Conservation (phyloP, 2,329 filamentous ascomycete species). For the Cladophialophora yegresii region DNA sequence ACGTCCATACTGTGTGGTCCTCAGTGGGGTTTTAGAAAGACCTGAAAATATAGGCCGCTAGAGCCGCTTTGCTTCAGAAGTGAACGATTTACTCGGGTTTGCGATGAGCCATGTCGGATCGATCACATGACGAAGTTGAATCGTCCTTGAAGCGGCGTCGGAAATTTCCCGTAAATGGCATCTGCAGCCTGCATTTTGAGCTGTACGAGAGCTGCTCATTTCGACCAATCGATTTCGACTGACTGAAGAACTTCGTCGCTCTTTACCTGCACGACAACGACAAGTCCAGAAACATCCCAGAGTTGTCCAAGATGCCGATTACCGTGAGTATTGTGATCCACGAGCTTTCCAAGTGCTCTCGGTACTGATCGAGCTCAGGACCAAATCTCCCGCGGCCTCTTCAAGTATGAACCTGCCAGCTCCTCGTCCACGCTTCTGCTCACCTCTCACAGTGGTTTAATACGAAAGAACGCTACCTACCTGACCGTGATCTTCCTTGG, state of each 20-base stretch:
- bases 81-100: not conserved
- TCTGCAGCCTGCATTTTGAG: not conserved
- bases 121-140: not conserved
- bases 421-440: constrained; percentile 5
- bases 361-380: constrained; percentile 31
- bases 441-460: constrained; percentile 64
- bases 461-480: constrained; percentile 87
- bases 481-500: constrained; percentile 80
- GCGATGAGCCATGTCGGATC: not conserved
- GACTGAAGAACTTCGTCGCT: not conserved
- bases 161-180: not conserved
- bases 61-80: not conserved
- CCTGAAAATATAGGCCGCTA: not conserved
- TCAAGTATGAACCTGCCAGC: constrained; percentile 55
- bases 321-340: constrained; percentile 51
- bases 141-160: not conserved
- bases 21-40: not conserved
- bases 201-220: not conserved
- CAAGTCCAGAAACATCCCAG: not conserved
- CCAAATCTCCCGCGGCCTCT: constrained; percentile 58
- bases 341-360: not conserved
- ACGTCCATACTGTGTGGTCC: not conserved
- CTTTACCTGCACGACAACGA: not conserved
- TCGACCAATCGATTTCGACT: not conserved
- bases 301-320: constrained; percentile 30